Base-by-base conservation (phyloP, 2,329 filamentous ascomycete species). In the Alternaria dauci region DNA sequence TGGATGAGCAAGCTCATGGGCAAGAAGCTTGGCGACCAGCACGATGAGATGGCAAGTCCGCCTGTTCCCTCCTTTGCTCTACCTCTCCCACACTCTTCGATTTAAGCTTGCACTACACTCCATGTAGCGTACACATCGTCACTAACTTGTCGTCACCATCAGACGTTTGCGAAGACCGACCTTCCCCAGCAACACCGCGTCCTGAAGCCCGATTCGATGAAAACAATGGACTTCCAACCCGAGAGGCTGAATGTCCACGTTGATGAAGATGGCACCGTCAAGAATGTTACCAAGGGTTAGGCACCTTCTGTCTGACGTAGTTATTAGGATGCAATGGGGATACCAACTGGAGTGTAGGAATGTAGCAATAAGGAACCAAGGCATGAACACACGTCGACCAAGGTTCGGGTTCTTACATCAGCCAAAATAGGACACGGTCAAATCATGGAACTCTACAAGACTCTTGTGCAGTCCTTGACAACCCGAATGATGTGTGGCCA, bases 111-210 rank as follows among this genome's bases (percentile, higher is more conserved):
- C 14, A 36, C 30, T 46, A 14, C n/a, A 18, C 25, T 2, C 9
- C 14, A 20, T 9, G 14, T 8, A 7, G 8, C 8, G 23, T 20
- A 28, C 8, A 4, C 12, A 4, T 16, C 11, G 41, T n/a, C 20
- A 16, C 39, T 52, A 25, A 46, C 14, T 23, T 16, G 25, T 12
- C 14, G 18, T 12, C 0, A 32, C 5, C 0, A 4, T 4, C 32
- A 84, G 82, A 84, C 82, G 0, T 85, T 85, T 61, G 83, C 83
- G 16, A 83, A 82, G 69, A 75, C 76, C 42, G 82, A 84, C 55
- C 77, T 85, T 12, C 83, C 83, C 8, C 70, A 81, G 63, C 74
- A 81, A 64, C 81, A 83, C 72, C 79, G 82, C 51, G 74, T 85
- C 5, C 62, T 84, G 41, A 77, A 81, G 74, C 77, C 81, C 42